phyloP scores from a whole-genome alignment of 2,329 filamentous ascomycete genomes.

The Xylaria sp. region DNA sequence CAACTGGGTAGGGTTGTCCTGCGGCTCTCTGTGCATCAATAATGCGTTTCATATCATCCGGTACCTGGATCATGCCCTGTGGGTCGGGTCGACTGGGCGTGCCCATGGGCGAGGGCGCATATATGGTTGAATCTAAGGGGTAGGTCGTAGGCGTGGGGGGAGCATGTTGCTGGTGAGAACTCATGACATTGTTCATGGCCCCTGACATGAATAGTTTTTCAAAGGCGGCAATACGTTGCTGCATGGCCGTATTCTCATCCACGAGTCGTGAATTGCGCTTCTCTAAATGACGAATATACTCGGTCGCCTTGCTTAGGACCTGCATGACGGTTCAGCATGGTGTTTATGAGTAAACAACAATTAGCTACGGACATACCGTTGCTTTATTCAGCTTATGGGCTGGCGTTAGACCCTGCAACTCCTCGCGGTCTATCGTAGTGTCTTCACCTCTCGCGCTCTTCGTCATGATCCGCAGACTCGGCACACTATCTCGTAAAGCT shows the following conservation, averaged over 20 bases:
- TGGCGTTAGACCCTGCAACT: conserved; percentile 73
- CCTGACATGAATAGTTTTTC: conserved; percentile 75
- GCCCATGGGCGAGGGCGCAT: conserved; percentile 41
- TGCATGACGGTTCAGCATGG: conserved; percentile 30
- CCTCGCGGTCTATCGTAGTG: conserved; percentile 68
- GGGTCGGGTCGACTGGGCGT: conserved; percentile 40
- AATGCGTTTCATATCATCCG: conserved; percentile 60
- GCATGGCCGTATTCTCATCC: conserved; percentile 76
- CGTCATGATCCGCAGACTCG: conserved; percentile 78
- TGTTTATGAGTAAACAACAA: not conserved
- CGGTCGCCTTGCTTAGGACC: conserved; percentile 88
- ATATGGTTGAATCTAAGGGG: conserved; percentile 38
- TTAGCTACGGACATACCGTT: conserved; percentile 50
- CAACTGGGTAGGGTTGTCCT: conserved; percentile 47
- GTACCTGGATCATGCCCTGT: conserved; percentile 60
- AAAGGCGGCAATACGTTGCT: conserved; percentile 68
- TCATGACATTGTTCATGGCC: conserved; percentile 60
- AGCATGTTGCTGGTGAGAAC: conserved; percentile 44
- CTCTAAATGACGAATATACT: conserved; percentile 91
- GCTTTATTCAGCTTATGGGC: conserved; percentile 96
- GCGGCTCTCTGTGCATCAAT: conserved; percentile 52
- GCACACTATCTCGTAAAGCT: conserved; percentile 84
- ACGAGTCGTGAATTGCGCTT: conserved; percentile 78
- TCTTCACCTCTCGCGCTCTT: conserved; percentile 66
- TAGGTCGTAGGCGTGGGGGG: conserved; percentile 51